phyloP scores from a whole-genome alignment of 1,139 yeast species.

The Hemisphaericaspora subhashii region DNA sequence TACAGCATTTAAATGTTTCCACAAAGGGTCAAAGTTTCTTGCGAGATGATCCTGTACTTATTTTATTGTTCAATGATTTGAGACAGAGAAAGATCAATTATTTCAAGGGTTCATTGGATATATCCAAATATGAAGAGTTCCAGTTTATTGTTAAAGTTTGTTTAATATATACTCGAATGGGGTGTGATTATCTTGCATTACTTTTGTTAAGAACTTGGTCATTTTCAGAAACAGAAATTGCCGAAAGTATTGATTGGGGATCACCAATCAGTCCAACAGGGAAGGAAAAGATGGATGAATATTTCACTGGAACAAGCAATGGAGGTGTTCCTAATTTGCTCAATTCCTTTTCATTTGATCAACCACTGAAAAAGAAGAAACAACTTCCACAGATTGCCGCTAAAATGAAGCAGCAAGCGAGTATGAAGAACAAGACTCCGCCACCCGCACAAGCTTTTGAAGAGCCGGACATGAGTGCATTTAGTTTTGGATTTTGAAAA shows the following conservation, averaged over 20 bases:
- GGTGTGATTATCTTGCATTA: constrained; percentile 79
- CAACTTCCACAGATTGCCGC: background rate
- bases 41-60: constrained; percentile 80
- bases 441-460: constrained; percentile 57
- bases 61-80: constrained; percentile 62
- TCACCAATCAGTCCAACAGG: constrained; percentile 3
- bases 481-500: constrained; percentile 54
- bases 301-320: constrained; percentile 8
- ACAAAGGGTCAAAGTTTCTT: constrained; percentile 47
- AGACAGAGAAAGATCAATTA: constrained; percentile 51
- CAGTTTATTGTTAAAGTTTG: constrained; percentile 62
- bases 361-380: background rate
- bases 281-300: constrained; percentile 4
- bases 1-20: constrained; percentile 18
- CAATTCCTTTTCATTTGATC: constrained; percentile 4
- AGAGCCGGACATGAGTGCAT: constrained; percentile 83
- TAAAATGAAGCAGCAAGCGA: background rate
- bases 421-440: constrained; percentile 24
- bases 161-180: constrained; percentile 78
- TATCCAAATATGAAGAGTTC: constrained; percentile 55
- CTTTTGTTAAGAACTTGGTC: constrained; percentile 68
- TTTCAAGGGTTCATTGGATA: constrained; percentile 46
- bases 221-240: constrained; percentile 39
- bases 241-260: constrained; percentile 12
- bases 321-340: constrained; percentile 6